Base-by-base conservation (phyloP, 2,329 filamentous ascomycete species). In the Sclerotinia sclerotiorum region DNA sequence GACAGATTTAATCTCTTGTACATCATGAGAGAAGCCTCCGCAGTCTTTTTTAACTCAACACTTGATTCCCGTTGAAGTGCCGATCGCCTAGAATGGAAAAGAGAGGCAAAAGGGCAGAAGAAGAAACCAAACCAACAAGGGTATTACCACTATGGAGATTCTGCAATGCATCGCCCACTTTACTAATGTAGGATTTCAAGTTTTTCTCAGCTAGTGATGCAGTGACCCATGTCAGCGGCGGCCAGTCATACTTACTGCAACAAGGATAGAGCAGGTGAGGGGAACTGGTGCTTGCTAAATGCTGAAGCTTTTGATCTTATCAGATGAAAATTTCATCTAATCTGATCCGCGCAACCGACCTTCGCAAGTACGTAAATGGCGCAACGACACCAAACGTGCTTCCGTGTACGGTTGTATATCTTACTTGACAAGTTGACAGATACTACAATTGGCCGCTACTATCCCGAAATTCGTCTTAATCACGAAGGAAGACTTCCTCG, bases 311-410 rank as follows among this genome's bases (percentile, higher is more conserved):
- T 49, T 49, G 17, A 67, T 67, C 65, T 67, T 62, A 67, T 67
- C 65, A 67, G 65, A 67, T 67, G 42, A 61, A 67, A 51, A 44
- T n/a, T 62, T 56, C 49, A 65, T 65, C 62, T 63, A 63, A 63
- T 63, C 60, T 63, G 46, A 63, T 63, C 60, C 60, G 46, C 49
- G n/a, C 29, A 61, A 29, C 49, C 62, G 49, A 55, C 44, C 35
- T 44, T 65, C 62, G 62, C n/a, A 49, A 56, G 39, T 42, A 39
- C n/a, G 29, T n/a, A 44, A 39, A 51, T n/a, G n/a, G 60, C 15
- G 15, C 17, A 32, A 29, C 24, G 10, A 17, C 21, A 39, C 5
- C 24, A 39, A 39, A 39, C 39, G 2, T 39, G 39, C 17, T 44
- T 44, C 21, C 24, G n/a, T 65, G 35, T 55, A 29, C 10, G 48